Base-by-base conservation (phyloP, 2,329 filamentous ascomycete species). In the Coniochaeta pulveracea region DNA sequence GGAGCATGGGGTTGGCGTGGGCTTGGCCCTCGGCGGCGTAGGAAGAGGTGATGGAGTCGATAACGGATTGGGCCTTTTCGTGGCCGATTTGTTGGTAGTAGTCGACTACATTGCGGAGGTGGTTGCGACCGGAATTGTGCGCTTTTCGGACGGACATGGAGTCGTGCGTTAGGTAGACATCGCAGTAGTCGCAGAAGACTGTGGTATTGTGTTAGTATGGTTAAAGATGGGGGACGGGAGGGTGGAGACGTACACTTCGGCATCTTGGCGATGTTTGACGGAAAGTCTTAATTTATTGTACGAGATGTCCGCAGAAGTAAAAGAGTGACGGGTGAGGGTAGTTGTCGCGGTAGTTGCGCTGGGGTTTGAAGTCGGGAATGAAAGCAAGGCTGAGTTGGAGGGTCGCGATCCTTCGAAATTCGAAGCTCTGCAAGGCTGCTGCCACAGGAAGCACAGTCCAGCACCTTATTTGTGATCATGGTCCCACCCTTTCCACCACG, bases 91-190 rank as follows among this genome's bases (percentile, higher is more conserved):
- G 86, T 64, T 96, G 88, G 60, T 98, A 98, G 64, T 98, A 98
- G 55, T 95, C 88, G 48, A 95, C 81, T 19, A 98, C 91, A 59
- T 98, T 98, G 52, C 91, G 84, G 42, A 98, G 65, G 55, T 98
- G 91, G 64, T 98, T 98, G 49, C 89, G 78, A 41, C 91, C 91
- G 55, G 77, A 82, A 68, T 98, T 98, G 63, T 98, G 91, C 32
- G 91, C 91, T 66, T 96, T 96, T 50, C 91, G 88, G 61, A 98
- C 91, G 63, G 86, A 94, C 89, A 96, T 96, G 28, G 86, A 94
- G 71, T 98, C 91, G 72, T 98, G 91, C 46, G 91, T 98, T 49
- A 98, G 82, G 72, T 98, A 98, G 60, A 98, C 91, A 81, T 98
- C 91, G 74, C 91, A 98, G 63, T 98, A 98, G 60, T 98, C 91